Percentiles rank a stretch among this genome's conserved stretches.
Conservation (phyloP, 2,329 filamentous ascomycete genomes). For the Monilinia fructigena region DNA sequence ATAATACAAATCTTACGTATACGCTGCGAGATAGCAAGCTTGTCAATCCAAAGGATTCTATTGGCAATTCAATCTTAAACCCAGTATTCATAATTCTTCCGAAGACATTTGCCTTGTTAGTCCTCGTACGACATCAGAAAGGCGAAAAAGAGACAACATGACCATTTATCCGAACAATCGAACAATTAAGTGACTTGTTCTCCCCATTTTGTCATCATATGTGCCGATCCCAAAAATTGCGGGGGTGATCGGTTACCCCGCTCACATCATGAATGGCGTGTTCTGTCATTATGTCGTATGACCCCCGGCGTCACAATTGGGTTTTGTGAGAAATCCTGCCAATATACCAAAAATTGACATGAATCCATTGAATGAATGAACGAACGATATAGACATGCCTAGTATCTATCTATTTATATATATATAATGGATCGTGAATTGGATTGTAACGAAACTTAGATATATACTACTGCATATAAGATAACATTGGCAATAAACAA, state of each 20-base stretch:
- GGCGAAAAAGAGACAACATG: not conserved
- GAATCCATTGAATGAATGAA: not conserved
- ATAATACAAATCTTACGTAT: not conserved
- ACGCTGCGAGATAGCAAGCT: not conserved
- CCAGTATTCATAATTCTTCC: not conserved
- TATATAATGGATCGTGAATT: not conserved
- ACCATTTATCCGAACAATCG: not conserved
- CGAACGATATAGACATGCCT: no score
- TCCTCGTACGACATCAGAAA: conserved; percentile 5
- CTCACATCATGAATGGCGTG: conserved; percentile 13
- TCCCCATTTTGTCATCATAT: not conserved
- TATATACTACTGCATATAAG: not conserved
- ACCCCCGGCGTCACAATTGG: not conserved
- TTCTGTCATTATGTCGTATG: conserved; percentile 22
- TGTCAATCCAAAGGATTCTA: not conserved
- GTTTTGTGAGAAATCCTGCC: not conserved
- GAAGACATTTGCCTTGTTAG: not conserved
- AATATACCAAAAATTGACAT: not conserved
- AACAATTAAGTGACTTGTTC: not conserved
- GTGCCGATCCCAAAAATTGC: conserved; percentile 3
- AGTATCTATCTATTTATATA: not conserved
- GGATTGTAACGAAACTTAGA: no score
- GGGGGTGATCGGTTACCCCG: conserved; percentile 11
- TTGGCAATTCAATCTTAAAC: not conserved
- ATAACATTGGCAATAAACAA: not conserved